phyloP scores from a whole-genome alignment of 805 yeast genomes.

The Cyberlindnera petersonii region DNA sequence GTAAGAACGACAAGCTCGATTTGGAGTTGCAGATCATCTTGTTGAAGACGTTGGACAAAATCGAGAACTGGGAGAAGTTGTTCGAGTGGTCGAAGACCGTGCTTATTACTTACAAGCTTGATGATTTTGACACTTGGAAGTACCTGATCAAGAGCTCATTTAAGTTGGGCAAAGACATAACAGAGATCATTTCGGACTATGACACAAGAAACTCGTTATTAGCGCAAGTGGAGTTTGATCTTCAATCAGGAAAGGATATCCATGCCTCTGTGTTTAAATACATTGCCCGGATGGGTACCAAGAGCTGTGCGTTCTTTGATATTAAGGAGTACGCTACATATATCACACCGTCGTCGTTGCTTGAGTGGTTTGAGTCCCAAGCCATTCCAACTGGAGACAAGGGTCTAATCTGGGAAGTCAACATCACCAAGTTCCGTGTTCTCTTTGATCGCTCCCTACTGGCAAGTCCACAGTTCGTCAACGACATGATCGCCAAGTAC shows the following conservation, averaged over 20 bases:
- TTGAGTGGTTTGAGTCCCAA: slow-evolving; percentile 25
- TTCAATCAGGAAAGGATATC: slow-evolving; percentile 17
- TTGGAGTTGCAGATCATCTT: slow-evolving; percentile 59
- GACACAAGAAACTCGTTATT: slow-evolving; percentile 54
- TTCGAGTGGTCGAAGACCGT: slow-evolving; percentile 37
- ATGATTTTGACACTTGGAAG: slow-evolving; percentile 79
- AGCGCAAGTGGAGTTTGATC: slow-evolving; percentile 47
- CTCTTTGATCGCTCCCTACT: slow-evolving; percentile 26
- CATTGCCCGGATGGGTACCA: slow-evolving; percentile 46
- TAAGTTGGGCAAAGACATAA: slow-evolving; percentile 33
- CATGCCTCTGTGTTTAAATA: slow-evolving; percentile 30
- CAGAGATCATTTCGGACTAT: slow-evolving; percentile 31
- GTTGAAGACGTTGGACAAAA: slow-evolving; percentile 41
- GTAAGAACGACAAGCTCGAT: slow-evolving; percentile 39
- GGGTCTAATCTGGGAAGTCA: slow-evolving; percentile 32
- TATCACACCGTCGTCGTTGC: slow-evolving; percentile 15
- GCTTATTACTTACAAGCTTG: slow-evolving; percentile 47
- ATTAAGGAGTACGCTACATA: slow-evolving; percentile 34
- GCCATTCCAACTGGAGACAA: slow-evolving; percentile 19
- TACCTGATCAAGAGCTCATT: slow-evolving; percentile 43
- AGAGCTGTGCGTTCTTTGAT: slow-evolving; percentile 65
- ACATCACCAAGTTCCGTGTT: slow-evolving; percentile 47
- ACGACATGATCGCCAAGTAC: slow-evolving; percentile 37
- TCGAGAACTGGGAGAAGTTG: slow-evolving; percentile 42
- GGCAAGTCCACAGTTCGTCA: slow-evolving; percentile 24